phyloP scores from a whole-genome alignment of 106 monocot species.

The Dendrobium huoshanense region DNA sequence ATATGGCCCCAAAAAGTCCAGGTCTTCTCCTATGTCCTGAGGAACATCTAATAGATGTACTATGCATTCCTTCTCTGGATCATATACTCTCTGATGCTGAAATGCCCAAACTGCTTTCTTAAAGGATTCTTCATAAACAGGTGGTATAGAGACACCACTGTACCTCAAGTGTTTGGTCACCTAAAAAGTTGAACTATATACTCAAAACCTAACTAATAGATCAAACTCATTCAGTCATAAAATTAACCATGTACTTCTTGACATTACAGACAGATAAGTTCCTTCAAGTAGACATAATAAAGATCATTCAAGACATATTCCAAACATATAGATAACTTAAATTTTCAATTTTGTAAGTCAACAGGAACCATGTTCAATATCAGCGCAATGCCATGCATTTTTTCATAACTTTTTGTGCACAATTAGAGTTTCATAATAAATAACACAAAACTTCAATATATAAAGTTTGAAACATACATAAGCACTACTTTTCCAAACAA shows the following conservation, averaged over 20 bases:
- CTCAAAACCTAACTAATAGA: background rate
- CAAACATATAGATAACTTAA: background rate
- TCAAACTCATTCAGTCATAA: background rate
- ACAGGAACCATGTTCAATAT: background rate
- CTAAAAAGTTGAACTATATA: constrained; percentile 33
- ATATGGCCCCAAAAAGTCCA: constrained; percentile 98
- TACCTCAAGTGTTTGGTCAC: constrained; percentile 83
- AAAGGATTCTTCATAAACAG: constrained; percentile 76
- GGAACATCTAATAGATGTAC: constrained; percentile 62
- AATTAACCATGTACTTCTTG: background rate
- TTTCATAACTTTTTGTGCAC: background rate
- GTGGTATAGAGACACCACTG: constrained; percentile 62
- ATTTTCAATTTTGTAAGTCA: background rate
- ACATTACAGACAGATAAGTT: background rate
- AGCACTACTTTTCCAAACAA: background rate
- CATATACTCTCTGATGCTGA: constrained; percentile 88
- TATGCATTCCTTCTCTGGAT: constrained; percentile 62
- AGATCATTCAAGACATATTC: background rate
- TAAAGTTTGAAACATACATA: background rate
- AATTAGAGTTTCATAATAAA: background rate
- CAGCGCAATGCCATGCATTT: background rate
- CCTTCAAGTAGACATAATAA: background rate
- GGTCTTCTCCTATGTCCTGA: constrained; percentile 38
- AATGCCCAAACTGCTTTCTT: constrained; percentile 85
- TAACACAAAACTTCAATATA: background rate